Conservation (phyloP, 2,329 filamentous ascomycete species). For the Verticillium klebahnii region DNA sequence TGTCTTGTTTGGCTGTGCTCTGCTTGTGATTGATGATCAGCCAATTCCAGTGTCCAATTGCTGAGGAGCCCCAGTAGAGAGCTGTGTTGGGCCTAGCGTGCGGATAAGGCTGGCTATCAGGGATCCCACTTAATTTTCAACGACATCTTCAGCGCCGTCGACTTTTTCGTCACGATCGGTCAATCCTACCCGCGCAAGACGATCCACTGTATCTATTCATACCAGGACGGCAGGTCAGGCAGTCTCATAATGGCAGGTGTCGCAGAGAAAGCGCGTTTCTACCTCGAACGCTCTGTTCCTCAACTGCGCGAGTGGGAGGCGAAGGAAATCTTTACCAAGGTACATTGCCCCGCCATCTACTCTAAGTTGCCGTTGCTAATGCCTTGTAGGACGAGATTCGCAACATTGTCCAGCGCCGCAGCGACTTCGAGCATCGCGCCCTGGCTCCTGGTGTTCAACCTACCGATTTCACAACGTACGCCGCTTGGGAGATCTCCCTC, state of each 20-base stretch:
- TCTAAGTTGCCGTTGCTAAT: not conserved
- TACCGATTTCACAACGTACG: conserved; percentile 79
- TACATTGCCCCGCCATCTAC: conserved; percentile 27
- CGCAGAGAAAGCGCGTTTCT: conserved; percentile 92
- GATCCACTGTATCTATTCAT: not conserved
- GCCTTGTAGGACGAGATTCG: conserved; percentile 73
- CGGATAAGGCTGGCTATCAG: not conserved
- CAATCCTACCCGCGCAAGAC: not conserved
- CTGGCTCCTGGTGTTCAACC: conserved; percentile 75
- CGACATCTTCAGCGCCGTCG: not conserved
- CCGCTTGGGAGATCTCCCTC: conserved; percentile 63
- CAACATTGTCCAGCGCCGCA: conserved; percentile 83
- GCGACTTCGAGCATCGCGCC: conserved; percentile 87
- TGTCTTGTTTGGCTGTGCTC: not conserved
- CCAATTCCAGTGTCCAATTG: not conserved
- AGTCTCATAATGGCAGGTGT: conserved; percentile 64
- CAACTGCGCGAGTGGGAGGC: conserved; percentile 89
- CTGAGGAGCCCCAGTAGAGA: not conserved
- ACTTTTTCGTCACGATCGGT: not conserved
- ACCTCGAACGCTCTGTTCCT: conserved; percentile 85
- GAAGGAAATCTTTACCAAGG: conserved; percentile 84
- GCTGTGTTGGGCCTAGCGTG: not conserved
- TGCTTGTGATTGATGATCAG: not conserved
- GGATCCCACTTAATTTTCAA: not conserved
- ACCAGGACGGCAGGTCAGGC: not conserved